Evolutionary conservation across 768 basidiomycete genomes (phyloP).

Genomic region (Naganishia vishniacii): DNA sequence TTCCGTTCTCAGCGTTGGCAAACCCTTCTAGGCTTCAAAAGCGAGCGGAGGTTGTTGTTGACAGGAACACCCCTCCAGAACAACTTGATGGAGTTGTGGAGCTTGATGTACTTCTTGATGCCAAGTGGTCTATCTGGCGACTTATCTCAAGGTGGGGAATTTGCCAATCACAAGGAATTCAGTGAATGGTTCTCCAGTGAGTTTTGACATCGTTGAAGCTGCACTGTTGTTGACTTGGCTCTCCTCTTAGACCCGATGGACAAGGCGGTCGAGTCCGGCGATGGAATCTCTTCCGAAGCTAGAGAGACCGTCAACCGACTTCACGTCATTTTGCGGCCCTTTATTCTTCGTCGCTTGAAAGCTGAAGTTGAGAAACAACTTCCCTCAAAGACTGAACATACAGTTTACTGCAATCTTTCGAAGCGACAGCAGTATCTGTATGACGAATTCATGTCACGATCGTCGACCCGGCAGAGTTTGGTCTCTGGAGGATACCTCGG

Average conservation of each 20-base stretch:
- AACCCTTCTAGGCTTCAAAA: conserved; percentile 71
- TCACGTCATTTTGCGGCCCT: conserved; percentile 50
- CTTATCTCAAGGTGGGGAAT: conserved; percentile 52
- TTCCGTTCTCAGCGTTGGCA: conserved; percentile 93
- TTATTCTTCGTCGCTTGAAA: conserved; percentile 50
- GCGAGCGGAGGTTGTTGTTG: conserved; percentile 44
- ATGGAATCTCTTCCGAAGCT: conserved; percentile 67
- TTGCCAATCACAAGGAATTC: conserved; percentile 88
- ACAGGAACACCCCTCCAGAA: conserved; percentile 50
- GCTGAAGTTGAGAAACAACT: conserved; percentile 50
- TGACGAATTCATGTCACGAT: conserved; percentile 89
- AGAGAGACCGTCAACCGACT: conserved; percentile 76
- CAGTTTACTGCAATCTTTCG: conserved; percentile 78
- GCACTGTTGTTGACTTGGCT: background rate
- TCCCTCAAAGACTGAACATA: conserved; percentile 75
- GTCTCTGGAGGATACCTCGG: conserved; percentile 62
- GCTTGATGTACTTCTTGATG: conserved; percentile 51
- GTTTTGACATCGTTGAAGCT: no score
- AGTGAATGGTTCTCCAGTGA: conserved; percentile 93
- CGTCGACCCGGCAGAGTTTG: conserved; percentile 74
- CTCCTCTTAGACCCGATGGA: conserved; percentile 73
- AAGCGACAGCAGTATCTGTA: conserved; percentile 92
- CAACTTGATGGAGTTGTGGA: conserved; percentile 52
- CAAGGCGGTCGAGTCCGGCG: conserved; percentile 69
- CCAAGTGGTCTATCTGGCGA: conserved; percentile 45